Evolutionary conservation across 352 stramenopile species (phyloP).

Genomic region (Pythium periplocum): DNA sequence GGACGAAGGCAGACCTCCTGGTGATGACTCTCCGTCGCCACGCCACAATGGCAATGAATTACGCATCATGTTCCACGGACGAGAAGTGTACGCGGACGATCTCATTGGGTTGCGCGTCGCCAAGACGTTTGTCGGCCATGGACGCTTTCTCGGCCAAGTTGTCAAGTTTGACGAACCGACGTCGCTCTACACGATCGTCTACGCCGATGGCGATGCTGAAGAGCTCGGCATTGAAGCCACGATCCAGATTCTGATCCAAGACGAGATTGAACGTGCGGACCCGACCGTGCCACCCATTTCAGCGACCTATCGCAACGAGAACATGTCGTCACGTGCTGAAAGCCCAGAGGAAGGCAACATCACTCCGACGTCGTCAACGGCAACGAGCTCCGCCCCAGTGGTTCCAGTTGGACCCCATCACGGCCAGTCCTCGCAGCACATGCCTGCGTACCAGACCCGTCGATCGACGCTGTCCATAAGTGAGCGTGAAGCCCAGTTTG

Average conservation of each 20-base stretch:
- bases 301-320: slow-evolving; percentile 11
- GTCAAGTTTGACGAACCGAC: slow-evolving; percentile 78
- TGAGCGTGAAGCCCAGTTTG: slow-evolving; percentile 69
- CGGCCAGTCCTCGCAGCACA: neutral
- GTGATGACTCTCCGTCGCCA: slow-evolving; percentile 21
- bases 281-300: slow-evolving; percentile 36
- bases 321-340: slow-evolving; percentile 4
- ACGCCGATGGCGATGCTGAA: slow-evolving; percentile 77
- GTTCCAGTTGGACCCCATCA: slow-evolving; percentile 3
- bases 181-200: slow-evolving; percentile 75
- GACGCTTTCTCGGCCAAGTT: slow-evolving; percentile 81
- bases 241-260: slow-evolving; percentile 81
- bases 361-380: slow-evolving; percentile 12
- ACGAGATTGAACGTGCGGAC: slow-evolving; percentile 78
- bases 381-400: slow-evolving; percentile 7
- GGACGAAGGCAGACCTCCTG: slow-evolving; percentile 6
- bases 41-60: slow-evolving; percentile 29
- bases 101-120: slow-evolving; percentile 77
- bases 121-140: slow-evolving; percentile 76
- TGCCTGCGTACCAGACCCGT: slow-evolving; percentile 12
- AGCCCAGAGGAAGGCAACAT: slow-evolving; percentile 20
- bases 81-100: slow-evolving; percentile 67
- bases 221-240: slow-evolving; percentile 72
- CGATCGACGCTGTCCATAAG: slow-evolving; percentile 42
- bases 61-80: slow-evolving; percentile 68